A percentile compares a stretch with the other conserved stretches of the same genome.
Conservation (phyloP, 192 early-diverging fungal species). For the Glomus cerebriforme region DNA sequence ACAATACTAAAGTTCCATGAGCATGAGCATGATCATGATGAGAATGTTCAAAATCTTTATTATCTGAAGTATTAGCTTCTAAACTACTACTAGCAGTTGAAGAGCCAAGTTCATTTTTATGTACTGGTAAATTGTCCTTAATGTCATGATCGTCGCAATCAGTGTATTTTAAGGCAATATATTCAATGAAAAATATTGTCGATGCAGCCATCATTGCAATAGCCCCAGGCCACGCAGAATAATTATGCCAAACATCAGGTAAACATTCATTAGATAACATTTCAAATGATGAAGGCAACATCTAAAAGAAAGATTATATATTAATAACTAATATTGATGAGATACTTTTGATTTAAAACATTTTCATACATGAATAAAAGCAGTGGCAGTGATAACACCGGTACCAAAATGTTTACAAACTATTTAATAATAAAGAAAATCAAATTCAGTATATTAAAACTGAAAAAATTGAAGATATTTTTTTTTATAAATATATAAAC, state of each 20-base stretch:
- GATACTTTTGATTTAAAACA: background rate
- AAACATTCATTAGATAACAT: slow-evolving; percentile 42
- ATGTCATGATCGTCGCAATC: background rate
- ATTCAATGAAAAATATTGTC: slow-evolving; percentile 29
- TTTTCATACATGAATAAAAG: slow-evolving; percentile 62
- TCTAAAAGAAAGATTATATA: slow-evolving; percentile 26
- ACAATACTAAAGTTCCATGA: background rate
- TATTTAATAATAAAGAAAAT: background rate
- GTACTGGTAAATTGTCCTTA: background rate
- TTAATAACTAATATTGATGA: background rate
- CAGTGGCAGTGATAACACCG: slow-evolving; percentile 74
- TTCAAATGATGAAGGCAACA: slow-evolving; percentile 54
- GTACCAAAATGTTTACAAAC: slow-evolving; percentile 47
- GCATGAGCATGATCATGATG: background rate
- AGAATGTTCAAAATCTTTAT: background rate
- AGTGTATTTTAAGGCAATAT: background rate
- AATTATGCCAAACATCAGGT: slow-evolving; percentile 14
- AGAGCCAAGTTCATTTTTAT: background rate
- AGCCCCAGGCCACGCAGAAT: slow-evolving; percentile 24
- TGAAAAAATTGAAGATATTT: background rate
- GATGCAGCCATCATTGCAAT: slow-evolving; percentile 30
- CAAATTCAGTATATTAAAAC: background rate
- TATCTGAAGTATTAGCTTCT: background rate
- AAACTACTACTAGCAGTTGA: background rate
- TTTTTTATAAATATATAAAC: background rate